Conservation (phyloP, 495 filamentous ascomycete species). For the Daldinia vernicosa region DNA sequence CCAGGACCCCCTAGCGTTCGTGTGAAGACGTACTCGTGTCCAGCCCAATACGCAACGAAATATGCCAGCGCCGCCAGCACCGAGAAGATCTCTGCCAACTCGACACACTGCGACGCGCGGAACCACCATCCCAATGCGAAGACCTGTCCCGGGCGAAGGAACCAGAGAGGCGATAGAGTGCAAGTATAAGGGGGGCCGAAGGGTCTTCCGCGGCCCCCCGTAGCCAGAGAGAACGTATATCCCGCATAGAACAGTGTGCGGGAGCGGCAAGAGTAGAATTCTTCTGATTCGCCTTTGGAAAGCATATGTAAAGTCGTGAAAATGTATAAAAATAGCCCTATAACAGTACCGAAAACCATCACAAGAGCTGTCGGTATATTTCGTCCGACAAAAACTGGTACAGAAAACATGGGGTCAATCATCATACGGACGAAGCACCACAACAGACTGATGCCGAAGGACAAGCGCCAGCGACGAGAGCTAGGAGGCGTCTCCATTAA, state of each 20-base stretch:
- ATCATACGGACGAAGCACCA: not conserved
- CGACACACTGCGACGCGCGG: not conserved
- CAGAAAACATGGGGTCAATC: not conserved
- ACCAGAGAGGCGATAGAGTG: not conserved
- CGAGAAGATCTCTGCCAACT: constrained; percentile 2
- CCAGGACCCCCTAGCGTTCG: constrained; percentile 22
- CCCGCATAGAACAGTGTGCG: not conserved
- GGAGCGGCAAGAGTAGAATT: not conserved
- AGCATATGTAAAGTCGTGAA: not conserved
- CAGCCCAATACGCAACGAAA: not conserved
- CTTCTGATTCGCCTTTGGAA: not conserved
- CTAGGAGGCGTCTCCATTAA: constrained; percentile 2
- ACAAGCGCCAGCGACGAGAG: not conserved
- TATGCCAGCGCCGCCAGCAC: constrained; percentile 3
- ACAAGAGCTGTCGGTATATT: not conserved
- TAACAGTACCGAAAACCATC: not conserved
- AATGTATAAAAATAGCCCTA: not conserved
- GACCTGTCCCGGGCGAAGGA: not conserved
- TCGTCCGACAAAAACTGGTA: no score
- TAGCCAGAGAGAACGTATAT: not conserved
- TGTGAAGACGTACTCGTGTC: constrained; percentile 17
- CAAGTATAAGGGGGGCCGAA: not conserved
- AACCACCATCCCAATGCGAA: not conserved
- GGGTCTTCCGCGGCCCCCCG: not conserved
- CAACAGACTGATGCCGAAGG: not conserved